Evolutionary conservation across 129 eudicot genomes (phyloP).

Genomic region (Arctium minus): DNA sequence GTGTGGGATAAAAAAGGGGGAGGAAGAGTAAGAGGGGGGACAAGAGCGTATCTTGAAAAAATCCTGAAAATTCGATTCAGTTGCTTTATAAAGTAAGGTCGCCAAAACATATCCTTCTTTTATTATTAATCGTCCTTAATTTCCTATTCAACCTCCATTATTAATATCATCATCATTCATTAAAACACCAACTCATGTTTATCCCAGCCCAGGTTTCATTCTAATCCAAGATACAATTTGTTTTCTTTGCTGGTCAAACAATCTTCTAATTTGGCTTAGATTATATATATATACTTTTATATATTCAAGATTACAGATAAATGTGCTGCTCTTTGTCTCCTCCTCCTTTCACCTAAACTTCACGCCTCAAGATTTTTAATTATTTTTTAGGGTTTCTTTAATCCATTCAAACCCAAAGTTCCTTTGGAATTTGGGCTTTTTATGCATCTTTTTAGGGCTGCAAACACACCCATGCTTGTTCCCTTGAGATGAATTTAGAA

Average conservation of each 20-base stretch:
- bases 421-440: constrained; percentile 55
- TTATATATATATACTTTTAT: constrained; percentile 11
- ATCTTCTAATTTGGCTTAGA: constrained; percentile 21
- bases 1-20: background rate
- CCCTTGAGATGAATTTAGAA: constrained; percentile 19
- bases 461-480: constrained; percentile 69
- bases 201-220: constrained; percentile 16
- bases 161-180: background rate
- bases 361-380: constrained; percentile 38
- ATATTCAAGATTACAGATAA: constrained; percentile 20
- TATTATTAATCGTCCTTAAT: background rate
- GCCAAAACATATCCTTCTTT: constrained; percentile 27
- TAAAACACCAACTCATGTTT: constrained; percentile 12
- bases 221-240: constrained; percentile 29
- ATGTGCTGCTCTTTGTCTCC: constrained; percentile 74
- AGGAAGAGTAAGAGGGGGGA: constrained; percentile 30
- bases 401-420: constrained; percentile 36
- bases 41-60: constrained; percentile 59
- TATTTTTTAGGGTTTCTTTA: constrained; percentile 35
- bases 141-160: constrained; percentile 22
- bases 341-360: constrained; percentile 22
- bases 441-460: constrained; percentile 65
- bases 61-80: constrained; percentile 62
- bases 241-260: constrained; percentile 33
- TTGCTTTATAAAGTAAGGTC: constrained; percentile 52